Conservation (phyloP, 163 green algal species). For the Volvox carteri region DNA sequence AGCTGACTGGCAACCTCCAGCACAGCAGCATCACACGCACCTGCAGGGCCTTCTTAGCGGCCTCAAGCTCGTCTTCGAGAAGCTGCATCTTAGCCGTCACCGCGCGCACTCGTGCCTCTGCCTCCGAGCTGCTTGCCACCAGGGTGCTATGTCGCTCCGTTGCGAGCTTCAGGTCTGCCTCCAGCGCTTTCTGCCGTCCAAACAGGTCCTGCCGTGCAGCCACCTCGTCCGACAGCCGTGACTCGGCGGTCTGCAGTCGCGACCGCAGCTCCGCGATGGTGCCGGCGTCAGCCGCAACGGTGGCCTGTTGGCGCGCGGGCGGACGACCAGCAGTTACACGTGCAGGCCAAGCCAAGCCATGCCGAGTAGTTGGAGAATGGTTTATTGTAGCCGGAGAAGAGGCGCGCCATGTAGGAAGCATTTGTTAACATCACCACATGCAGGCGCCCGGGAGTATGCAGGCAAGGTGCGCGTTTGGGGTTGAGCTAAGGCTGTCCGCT, state of each 20-base stretch:
- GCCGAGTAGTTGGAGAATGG: too few relatives aligned
- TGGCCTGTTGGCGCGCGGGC: conserved; percentile 25
- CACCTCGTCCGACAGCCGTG: conserved; percentile 12
- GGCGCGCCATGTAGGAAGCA: too few relatives aligned
- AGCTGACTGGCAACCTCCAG: too few relatives aligned
- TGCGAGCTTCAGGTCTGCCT: conserved; percentile 37
- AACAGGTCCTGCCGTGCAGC: conserved; percentile 48
- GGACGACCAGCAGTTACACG: too few relatives aligned
- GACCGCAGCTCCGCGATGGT: conserved; percentile 55
- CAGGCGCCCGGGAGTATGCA: too few relatives aligned
- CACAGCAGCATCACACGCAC: too few relatives aligned
- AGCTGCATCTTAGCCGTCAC: neutral
- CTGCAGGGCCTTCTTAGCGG: conserved; percentile 45
- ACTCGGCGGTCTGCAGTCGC: conserved; percentile 48
- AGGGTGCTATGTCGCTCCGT: conserved; percentile 2
- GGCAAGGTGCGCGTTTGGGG: too few relatives aligned
- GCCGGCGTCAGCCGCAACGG: conserved; percentile 45
- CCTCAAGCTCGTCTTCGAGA: conserved; percentile 55
- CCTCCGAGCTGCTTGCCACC: conserved; percentile 10
- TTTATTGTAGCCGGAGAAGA: too few relatives aligned
- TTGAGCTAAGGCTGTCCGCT: too few relatives aligned
- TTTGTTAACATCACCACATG: too few relatives aligned
- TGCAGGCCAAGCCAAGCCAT: too few relatives aligned
- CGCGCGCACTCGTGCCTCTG: conserved; percentile 33
- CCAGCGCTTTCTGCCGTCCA: conserved; percentile 29